Evolutionary conservation across 768 basidiomycete genomes (phyloP), one percentile per base, ranked within the genome.

Genomic region (Tephrocybe sp.): DNA sequence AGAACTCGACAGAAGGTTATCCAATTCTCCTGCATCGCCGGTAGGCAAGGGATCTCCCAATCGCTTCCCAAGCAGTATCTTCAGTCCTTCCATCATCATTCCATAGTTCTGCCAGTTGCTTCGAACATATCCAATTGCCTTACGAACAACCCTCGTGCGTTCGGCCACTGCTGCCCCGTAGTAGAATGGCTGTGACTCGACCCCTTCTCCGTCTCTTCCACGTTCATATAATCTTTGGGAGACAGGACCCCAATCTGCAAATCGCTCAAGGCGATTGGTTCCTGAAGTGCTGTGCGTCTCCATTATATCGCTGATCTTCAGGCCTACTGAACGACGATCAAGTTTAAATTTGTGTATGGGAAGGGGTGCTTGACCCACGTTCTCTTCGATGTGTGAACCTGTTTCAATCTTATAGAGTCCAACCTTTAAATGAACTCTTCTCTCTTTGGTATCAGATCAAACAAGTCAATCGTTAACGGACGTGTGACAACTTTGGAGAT

Each of bases 121-220:
- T 43, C 60, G 54, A 27, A 61, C 57, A 37, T 52, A 48, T 29
- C 23, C 39, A 39, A 61, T 59, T 22, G 55, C 48, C n/a, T 38
- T 37, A 29, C 60, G 47, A 22, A 61, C 52, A 7, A 33, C 21
- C 21, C 31, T 36, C 55, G 59, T 50, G 18, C 60, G 55, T 23
- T 45, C 22, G 31, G 49, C 46, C n/a, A 61, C 60, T 5, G 41
- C 48, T 24, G 40, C 39, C 3, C 60, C 58, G 9, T 55, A 49
- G 39, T 57, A 59, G 49, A 61, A 61, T 15, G 46, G 11, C 25
- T 38, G 38, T 10, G 42, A 19, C 33, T 33, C 23, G 19, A 46
- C 12, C 10, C 16, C 37, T 27, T 18, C 38, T 4, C 3, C n/a
- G n/a, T n/a, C 39, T 21, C 21, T 46, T 16, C 34, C 31, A 19